Base-by-base conservation (phyloP, 495 filamentous ascomycete species). In the Aspergillus carlsbadensis region DNA sequence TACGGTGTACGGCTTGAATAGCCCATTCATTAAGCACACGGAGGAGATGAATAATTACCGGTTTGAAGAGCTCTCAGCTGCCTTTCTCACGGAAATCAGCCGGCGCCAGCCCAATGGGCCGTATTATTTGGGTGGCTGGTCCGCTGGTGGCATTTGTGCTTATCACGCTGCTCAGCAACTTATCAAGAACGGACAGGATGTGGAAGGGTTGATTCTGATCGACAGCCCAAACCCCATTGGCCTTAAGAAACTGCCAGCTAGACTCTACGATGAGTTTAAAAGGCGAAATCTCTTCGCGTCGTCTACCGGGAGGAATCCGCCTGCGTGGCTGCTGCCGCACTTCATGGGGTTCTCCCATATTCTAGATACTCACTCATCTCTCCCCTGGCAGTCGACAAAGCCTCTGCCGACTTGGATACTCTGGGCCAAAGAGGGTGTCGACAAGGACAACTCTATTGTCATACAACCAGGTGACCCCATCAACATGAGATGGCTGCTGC, bases 71-170 rank as follows among this genome's bases (percentile, higher is more conserved):
- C n/a, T 56, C 6, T 33, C 34, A 3, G 21, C 34, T 22, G 41
- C 29, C 11, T 56, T 48, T 17, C 10, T 56, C 43, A 6, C 29
- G 4, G 54, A 46, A 18, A 49, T 56, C 44, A 20, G 21, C 4
- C 34, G 41, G 2, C 43, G 43, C 18, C 54, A 56, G 17, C 44
- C 44, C 1, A 29, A 11, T 4, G 54, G 54, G 0, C 54, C 54
- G n/a, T 56, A 56, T 22, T 41, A 41, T 8, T 17, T 56, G 13
- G 54, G 44, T n/a, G 87, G 87, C 52, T 73, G 74, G 74, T 71
- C 77, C 47, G 60, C 72, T 4, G 74, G 76, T 1, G 79, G 77
- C 5, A 65, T 79, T 18, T 59, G 67, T 37, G 78, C 78, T 22
- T 75, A 69, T 54, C 60, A 66, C 6, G 61, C 59, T 5, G 67